These are phyloP conservation scores for Xylaria cubensis DNA, from an alignment of 495 filamentous ascomycete species.

Conservation along the genomic window DNA sequence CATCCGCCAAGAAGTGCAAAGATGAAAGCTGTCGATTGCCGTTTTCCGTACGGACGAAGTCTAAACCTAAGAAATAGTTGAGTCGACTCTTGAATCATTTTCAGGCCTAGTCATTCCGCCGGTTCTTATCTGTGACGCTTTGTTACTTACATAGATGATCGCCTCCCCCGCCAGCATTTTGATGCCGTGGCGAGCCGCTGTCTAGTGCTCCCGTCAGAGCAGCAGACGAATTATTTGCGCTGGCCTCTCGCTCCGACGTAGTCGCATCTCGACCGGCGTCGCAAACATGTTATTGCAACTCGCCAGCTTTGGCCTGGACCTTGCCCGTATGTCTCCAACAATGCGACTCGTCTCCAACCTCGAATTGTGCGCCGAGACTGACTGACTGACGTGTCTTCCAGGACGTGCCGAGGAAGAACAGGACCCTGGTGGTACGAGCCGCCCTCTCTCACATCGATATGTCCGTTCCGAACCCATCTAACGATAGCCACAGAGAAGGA, in stretches of 20 bases:
- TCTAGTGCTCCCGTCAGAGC: conserved; percentile 35
- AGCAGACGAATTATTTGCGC: conserved; percentile 28
- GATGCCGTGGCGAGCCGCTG: conserved; percentile 37
- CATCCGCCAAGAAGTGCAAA: conserved; percentile 32
- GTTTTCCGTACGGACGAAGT: background rate
- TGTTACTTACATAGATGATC: conserved; percentile 18
- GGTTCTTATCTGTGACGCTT: background rate
- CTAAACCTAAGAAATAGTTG: background rate
- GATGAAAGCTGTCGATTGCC: conserved; percentile 37
- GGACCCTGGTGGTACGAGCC: conserved; percentile 55
- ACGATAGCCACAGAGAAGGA: conserved; percentile 49
- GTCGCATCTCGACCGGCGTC: conserved; percentile 20
- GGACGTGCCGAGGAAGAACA: conserved; percentile 57
- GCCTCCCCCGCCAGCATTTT: conserved; percentile 25
- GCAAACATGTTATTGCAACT: conserved; percentile 45
- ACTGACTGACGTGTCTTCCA: conserved; percentile 33
- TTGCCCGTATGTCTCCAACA: conserved; percentile 46
- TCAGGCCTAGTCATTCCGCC: background rate
- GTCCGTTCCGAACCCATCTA: conserved; percentile 31
- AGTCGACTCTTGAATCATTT: background rate
- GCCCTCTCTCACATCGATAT: conserved; percentile 23
- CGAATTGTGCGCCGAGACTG: background rate
- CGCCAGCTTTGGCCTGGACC: conserved; percentile 48
- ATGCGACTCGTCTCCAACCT: background rate
- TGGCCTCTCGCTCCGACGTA: conserved; percentile 30